A percentile compares a stretch with the other conserved stretches of the same genome.
These are phyloP conservation scores for Ceratocystis eucalypticola DNA, from an alignment of 2,329 filamentous ascomycete genomes.

Conservation along the genomic window DNA sequence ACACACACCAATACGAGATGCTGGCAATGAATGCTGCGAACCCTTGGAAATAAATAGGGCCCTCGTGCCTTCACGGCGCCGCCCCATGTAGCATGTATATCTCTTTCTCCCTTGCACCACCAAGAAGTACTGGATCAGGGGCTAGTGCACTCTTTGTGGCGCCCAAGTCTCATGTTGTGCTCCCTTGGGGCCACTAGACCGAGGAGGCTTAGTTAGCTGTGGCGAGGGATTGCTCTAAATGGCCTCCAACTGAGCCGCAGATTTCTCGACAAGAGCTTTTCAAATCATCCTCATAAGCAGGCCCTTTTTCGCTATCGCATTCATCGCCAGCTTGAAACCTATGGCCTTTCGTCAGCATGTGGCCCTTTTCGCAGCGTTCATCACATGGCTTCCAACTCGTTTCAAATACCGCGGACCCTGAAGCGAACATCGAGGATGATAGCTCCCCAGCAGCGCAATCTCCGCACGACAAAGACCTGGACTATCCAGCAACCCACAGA, in stretches of 20 bases:
- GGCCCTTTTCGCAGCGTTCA: slow-evolving; percentile 4
- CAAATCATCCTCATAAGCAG: neutral
- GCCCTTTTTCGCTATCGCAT: neutral
- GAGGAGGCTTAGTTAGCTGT: neutral
- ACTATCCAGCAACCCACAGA: neutral
- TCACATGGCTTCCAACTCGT: slow-evolving; percentile 18
- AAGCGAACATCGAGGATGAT: slow-evolving; percentile 20
- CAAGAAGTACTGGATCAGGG: neutral
- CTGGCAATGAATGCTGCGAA: neutral
- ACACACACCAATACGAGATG: neutral
- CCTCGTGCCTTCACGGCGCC: neutral
- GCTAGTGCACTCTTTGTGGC: neutral
- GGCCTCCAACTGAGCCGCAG: neutral
- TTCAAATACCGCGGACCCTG: slow-evolving; percentile 13
- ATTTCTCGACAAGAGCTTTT: neutral
- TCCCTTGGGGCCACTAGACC: neutral
- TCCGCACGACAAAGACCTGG: neutral
- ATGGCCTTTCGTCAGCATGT: neutral
- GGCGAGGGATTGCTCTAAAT: neutral
- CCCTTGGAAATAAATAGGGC: neutral
- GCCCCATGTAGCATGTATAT: neutral
- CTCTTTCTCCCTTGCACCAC: neutral
- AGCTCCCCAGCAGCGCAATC: neutral
- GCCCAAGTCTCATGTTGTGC: slow-evolving; percentile 1
- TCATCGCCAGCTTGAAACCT: neutral